Conservation (phyloP, 2,329 filamentous ascomycete species). For the Lachnellula hyalina region DNA sequence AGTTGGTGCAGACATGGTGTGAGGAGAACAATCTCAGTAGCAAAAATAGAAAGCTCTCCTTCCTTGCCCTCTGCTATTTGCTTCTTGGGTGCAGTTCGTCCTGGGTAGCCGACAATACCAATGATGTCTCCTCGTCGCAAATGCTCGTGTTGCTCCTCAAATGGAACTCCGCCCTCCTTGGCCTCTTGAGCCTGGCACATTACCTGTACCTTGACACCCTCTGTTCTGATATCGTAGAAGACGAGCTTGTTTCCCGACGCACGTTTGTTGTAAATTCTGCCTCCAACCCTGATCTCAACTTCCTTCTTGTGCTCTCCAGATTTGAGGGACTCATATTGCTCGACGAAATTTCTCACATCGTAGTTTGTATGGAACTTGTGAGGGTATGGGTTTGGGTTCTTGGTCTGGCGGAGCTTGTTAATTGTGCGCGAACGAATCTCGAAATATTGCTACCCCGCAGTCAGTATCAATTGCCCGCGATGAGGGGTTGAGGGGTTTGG, state of each 20-base stretch:
- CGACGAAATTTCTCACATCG: constrained; percentile 72
- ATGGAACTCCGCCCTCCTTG: constrained; percentile 58
- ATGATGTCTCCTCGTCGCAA: constrained; percentile 90
- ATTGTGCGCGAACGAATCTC: constrained; percentile 86
- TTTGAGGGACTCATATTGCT: constrained; percentile 74
- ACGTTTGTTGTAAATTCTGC: constrained; percentile 85
- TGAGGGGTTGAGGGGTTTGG: background rate
- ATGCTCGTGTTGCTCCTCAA: constrained; percentile 84
- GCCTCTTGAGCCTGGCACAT: constrained; percentile 85
- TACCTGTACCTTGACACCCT: constrained; percentile 78
- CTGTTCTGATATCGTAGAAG: constrained; percentile 81
- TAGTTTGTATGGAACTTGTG: constrained; percentile 89
- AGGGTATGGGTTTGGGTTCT: constrained; percentile 79
- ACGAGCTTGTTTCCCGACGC: constrained; percentile 76
- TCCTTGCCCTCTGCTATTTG: constrained; percentile 72
- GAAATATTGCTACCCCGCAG: constrained; percentile 69
- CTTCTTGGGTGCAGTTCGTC: constrained; percentile 83
- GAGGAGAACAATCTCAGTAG: constrained; percentile 76
- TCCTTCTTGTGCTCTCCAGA: constrained; percentile 80
- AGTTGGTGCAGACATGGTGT: constrained; percentile 88
- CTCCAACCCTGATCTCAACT: constrained; percentile 70
- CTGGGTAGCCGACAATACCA: constrained; percentile 78
- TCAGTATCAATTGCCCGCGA: constrained; percentile 10
- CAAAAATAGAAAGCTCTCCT: constrained; percentile 92
- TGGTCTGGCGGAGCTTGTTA: constrained; percentile 67